Evolutionary conservation across 2,329 filamentous ascomycete genomes (phyloP), one percentile per base, ranked within the genome.

Genomic region (Apiospora pterosperma): DNA sequence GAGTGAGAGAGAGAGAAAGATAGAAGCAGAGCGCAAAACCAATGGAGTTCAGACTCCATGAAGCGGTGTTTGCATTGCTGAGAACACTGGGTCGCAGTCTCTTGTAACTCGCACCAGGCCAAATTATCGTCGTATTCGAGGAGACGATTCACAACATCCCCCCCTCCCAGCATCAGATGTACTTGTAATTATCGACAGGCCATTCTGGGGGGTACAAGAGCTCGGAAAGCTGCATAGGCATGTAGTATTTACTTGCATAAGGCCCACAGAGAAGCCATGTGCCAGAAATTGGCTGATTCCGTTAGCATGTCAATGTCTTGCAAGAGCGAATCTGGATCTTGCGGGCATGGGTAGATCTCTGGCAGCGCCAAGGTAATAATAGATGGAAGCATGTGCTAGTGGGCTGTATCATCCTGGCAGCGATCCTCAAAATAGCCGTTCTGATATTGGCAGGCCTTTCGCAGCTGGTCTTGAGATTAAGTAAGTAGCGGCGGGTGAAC

Each of bases 311-410:
- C 48, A 55, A 34, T 55, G 48, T 55, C 48, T 55, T 34, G 28
- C n/a, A 41, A 41, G 48, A 55, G 19, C 48, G 48, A 55, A 55
- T 55, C 48, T 55, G 48, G 48, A 55, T 55, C 48, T 55, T 28
- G 14, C 48, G 48, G 48, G 1, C 25, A 8, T 34, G 25, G 14
- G 48, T 34, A 28, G 25, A 34, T 21, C n/a, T 28, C 8, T 11
- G 28, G 28, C 48, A 34, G 48, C 48, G 48, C 25, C 28, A 55
- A n/a, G 28, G 5, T n/a, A 55, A 19, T 7, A 5, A 19, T 10
- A 34, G 28, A 19, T 55, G 28, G 16, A 34, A 55, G 25, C 31
- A 34, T 34, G 21, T 16, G 28, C 12, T 19, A 11, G 48, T 12
- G 23, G 5, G 48, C 28, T 34, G 28, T n/a, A 55, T 21, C 1